Evolutionary conservation across 352 stramenopile species (phyloP), one percentile per base, ranked within the genome.

Genomic region (Phytophthora sp.): DNA sequence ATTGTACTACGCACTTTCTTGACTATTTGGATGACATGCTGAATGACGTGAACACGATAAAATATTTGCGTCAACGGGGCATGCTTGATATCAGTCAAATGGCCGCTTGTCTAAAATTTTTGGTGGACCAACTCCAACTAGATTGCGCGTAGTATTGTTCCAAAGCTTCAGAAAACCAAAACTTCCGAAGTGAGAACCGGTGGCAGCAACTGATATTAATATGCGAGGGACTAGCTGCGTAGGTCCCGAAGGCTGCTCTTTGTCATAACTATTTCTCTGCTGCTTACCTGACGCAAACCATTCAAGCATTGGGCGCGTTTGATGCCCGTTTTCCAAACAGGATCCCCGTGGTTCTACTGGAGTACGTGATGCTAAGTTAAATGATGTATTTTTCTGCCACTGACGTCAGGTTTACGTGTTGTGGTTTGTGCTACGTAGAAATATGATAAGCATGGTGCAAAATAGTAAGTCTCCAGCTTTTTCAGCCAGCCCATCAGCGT

Each of bases 11-110:
- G 5, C 9, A 58, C 1, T 65, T 42, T 10, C 21, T 30, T 10
- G 28, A 65, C 17, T 64, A 64, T 12, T n/a, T 65, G 12, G 11
- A 45, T 13, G 56, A 65, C 18, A 53, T 58, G 38, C 6, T 27
- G 8, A 44, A 58, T 7, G 39, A 57, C 12, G n/a, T 58, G 2
- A 35, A 31, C 3, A 34, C 20, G 13, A 37, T 65, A 11, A 23
- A 65, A n/a, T 46, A 51, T 31, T 48, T 65, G 30, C 37, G 51
- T 13, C 45, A 58, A 12, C 38, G 20, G 10, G 38, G 13, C 9
- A 6, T 23, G 4, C 13, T 52, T 1, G 37, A 57, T 20, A 37
- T 24, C 13, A 53, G 20, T 23, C 26, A 18, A 15, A 48, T 52
- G 5, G 21, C 20, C 0, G 21, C 5, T 35, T 53, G 13, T 3